phyloP scores from a whole-genome alignment of 148 eudicot species.

The Vaccinium vitisidaea region DNA sequence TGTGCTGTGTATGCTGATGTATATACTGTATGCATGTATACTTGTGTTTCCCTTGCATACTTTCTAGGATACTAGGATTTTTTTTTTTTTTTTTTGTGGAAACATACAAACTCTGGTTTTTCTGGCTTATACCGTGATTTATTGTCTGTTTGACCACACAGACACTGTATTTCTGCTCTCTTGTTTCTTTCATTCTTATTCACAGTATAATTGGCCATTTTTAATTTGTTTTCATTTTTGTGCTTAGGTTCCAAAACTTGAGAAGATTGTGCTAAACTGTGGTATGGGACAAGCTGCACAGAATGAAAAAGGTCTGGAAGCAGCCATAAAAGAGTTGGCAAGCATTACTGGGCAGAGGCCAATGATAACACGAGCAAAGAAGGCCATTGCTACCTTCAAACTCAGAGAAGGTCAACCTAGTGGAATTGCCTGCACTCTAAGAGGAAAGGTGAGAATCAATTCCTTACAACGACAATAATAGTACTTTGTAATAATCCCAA shows the following conservation, averaged over 20 bases:
- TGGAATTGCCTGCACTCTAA: slow-evolving; percentile 86
- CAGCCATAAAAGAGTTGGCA: slow-evolving; percentile 82
- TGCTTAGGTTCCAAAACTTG: slow-evolving; percentile 81
- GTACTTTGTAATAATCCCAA: not conserved
- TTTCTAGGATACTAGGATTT: not conserved
- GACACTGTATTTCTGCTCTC: not conserved
- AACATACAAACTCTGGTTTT: not conserved
- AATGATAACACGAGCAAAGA: slow-evolving; percentile 83
- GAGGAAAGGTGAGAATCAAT: slow-evolving; percentile 67
- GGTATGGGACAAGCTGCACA: slow-evolving; percentile 97
- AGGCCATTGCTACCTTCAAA: slow-evolving; percentile 87
- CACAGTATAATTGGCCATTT: not conserved
- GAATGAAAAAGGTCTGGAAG: slow-evolving; percentile 89
- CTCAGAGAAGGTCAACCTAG: slow-evolving; percentile 80
- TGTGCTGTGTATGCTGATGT: not conserved
- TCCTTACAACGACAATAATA: not conserved
- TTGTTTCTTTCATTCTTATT: not conserved
- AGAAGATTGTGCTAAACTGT: slow-evolving; percentile 88
- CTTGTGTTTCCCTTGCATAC: not conserved
- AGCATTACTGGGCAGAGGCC: slow-evolving; percentile 90
- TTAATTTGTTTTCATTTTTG: slow-evolving; percentile 9
- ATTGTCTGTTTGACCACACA: not conserved
- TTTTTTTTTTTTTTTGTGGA: not conserved
- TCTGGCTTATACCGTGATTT: not conserved
- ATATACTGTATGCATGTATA: not conserved